phyloP scores from a whole-genome alignment of 2,329 filamentous ascomycete genomes.

The Diplodia sapinea region DNA sequence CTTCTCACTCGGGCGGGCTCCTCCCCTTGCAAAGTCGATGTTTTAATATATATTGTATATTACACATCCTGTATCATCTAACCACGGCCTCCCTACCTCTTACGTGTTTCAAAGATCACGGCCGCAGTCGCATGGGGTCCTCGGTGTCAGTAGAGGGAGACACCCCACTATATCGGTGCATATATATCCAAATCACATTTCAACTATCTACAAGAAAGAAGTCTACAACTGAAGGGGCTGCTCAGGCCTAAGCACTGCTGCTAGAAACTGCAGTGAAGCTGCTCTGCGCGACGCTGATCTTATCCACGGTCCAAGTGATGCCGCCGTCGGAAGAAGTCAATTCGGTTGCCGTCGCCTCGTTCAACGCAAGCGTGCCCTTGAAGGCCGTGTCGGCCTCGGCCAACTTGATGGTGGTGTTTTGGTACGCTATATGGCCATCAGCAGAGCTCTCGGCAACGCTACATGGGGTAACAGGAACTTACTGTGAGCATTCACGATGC shows the following conservation, averaged over 20 bases:
- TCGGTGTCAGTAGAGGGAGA: background rate
- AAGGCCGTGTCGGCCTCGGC: conserved; percentile 48
- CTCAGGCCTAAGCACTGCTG: background rate
- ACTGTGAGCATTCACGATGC: conserved; percentile 48
- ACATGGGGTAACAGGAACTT: conserved; percentile 35
- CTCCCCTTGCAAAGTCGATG: background rate
- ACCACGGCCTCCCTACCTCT: conserved; percentile 5
- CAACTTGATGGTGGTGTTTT: conserved; percentile 47
- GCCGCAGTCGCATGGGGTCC: background rate
- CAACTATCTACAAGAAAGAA: conserved; percentile 3
- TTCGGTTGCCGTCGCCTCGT: conserved; percentile 48
- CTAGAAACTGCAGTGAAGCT: conserved; percentile 2
- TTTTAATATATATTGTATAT: conserved; percentile 2
- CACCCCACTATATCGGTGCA: background rate
- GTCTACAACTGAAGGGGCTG: too few relatives aligned
- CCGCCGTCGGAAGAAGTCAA: conserved; percentile 51
- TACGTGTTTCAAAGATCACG: background rate
- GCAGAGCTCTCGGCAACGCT: background rate
- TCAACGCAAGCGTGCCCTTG: conserved; percentile 47
- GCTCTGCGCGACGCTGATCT: conserved; percentile 43
- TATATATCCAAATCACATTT: background rate
- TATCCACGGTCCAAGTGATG: conserved; percentile 53
- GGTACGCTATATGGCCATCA: conserved; percentile 2
- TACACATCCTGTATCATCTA: conserved; percentile 11
- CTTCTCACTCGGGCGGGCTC: conserved; percentile 4